phyloP scores from a whole-genome alignment of 176 grass and related monocot genomes.

The Eremochloa ophiuroides region DNA sequence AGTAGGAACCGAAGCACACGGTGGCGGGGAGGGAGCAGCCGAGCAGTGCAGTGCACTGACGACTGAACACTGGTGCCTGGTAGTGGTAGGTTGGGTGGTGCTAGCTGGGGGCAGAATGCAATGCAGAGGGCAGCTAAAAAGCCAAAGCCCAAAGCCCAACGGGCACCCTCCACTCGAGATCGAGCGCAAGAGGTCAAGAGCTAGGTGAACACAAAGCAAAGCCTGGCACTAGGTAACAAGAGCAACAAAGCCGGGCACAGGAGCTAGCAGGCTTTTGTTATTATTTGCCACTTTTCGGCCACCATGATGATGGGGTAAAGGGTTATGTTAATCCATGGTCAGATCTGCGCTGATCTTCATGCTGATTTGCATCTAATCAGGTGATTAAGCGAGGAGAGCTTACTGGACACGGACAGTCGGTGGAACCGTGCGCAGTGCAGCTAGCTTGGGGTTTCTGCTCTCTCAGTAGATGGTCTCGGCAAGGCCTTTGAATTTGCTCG shows the following conservation, averaged over 20 bases:
- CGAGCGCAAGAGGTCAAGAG: background rate
- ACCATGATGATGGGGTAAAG: constrained; percentile 34
- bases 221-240: constrained; percentile 2
- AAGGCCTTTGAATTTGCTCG: constrained; percentile 15
- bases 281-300: background rate
- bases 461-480: no score
- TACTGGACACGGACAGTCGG: background rate
- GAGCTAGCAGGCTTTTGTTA: background rate
- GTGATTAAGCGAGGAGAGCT: background rate
- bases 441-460: background rate
- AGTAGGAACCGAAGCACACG: constrained; percentile 6
- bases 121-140: background rate
- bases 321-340: constrained; percentile 34
- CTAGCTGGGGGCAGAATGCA: background rate
- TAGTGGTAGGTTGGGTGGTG: constrained; percentile 1
- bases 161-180: background rate
- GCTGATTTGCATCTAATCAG: background rate
- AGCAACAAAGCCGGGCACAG: background rate
- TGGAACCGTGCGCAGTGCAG: background rate
- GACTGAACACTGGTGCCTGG: background rate
- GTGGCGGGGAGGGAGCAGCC: constrained; percentile 14
- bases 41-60: background rate
- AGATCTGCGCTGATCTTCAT: background rate
- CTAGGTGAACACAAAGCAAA: background rate
- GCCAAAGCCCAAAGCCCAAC: background rate